Evolutionary conservation across 345 rosid species (phyloP).

Genomic region (Hibiscus mutabilis): DNA sequence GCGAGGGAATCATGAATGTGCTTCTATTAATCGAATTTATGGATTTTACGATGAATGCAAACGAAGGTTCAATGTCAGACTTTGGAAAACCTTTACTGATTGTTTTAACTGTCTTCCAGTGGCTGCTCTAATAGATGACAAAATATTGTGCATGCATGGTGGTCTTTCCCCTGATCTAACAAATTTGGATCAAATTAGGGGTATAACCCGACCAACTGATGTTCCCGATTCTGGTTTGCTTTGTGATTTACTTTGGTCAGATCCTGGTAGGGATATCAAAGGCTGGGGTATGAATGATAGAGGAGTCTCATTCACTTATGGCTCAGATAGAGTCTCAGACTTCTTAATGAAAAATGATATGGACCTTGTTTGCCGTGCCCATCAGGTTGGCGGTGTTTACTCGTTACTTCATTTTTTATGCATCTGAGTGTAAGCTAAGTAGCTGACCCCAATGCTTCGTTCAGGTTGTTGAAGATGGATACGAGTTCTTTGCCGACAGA

Average conservation of each 20-base stretch:
- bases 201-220: slow-evolving; percentile 69
- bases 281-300: slow-evolving; percentile 96
- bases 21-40: slow-evolving; percentile 81
- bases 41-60: slow-evolving; percentile 96
- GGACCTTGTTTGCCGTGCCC: slow-evolving; percentile 95
- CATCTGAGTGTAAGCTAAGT: background rate
- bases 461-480: slow-evolving; percentile 94
- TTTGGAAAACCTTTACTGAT: slow-evolving; percentile 84
- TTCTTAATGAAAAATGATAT: slow-evolving; percentile 66
- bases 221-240: slow-evolving; percentile 87
- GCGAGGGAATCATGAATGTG: slow-evolving; percentile 88
- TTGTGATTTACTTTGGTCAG: slow-evolving; percentile 92
- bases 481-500: slow-evolving; percentile 85
- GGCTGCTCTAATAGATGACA: slow-evolving; percentile 81
- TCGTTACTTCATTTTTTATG: background rate
- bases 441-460: background rate
- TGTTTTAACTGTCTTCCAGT: slow-evolving; percentile 94
- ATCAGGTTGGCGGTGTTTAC: slow-evolving; percentile 48
- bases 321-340: slow-evolving; percentile 67
- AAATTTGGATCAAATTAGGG: slow-evolving; percentile 73
- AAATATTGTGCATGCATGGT: slow-evolving; percentile 94
- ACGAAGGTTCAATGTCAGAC: slow-evolving; percentile 76
- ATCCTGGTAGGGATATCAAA: slow-evolving; percentile 70
- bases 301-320: slow-evolving; percentile 85
- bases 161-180: slow-evolving; percentile 86